phyloP scores from a whole-genome alignment of 2,329 filamentous ascomycete genomes.

The Pseudophaeomoniella oleicola region DNA sequence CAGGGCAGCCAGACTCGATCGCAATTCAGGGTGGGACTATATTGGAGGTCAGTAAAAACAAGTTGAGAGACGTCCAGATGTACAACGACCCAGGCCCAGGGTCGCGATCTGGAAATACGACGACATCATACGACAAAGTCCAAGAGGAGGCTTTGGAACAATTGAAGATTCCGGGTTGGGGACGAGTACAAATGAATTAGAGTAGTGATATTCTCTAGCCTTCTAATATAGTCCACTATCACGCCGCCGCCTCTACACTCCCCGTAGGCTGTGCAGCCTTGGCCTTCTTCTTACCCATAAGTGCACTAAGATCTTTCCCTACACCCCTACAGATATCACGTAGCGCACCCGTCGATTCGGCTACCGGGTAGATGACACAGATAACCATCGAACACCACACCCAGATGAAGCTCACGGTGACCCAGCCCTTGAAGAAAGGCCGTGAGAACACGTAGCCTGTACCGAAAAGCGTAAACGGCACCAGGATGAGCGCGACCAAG shows the following conservation, averaged over 20 bases:
- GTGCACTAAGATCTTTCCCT: slow-evolving; percentile 7
- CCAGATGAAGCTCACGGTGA: slow-evolving; percentile 26
- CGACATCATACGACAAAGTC: not conserved
- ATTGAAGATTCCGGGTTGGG: not conserved
- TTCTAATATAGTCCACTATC: too few species aligned
- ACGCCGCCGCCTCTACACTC: not conserved
- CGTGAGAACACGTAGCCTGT: slow-evolving; percentile 21
- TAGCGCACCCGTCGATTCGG: slow-evolving; percentile 21
- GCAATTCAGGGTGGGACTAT: slow-evolving; percentile 34
- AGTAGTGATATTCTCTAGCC: too few species aligned
- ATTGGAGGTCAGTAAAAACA: slow-evolving; percentile 39
- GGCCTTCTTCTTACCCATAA: not conserved
- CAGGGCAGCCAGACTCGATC: slow-evolving; percentile 16
- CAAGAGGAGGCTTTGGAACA: not conserved
- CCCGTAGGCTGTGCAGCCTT: not conserved
- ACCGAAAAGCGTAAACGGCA: slow-evolving; percentile 25
- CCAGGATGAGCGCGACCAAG: slow-evolving; percentile 20
- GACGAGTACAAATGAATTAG: too few species aligned
- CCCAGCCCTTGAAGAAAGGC: slow-evolving; percentile 23
- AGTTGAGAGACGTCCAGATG: slow-evolving; percentile 34
- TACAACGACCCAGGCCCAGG: slow-evolving; percentile 27
- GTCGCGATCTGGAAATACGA: not conserved
- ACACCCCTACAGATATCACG: slow-evolving; percentile 12
- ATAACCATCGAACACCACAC: slow-evolving; percentile 22
- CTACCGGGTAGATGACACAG: slow-evolving; percentile 25